Evolutionary conservation across 2,329 filamentous ascomycete species (phyloP).

Genomic region (Fusarium sacchari): DNA sequence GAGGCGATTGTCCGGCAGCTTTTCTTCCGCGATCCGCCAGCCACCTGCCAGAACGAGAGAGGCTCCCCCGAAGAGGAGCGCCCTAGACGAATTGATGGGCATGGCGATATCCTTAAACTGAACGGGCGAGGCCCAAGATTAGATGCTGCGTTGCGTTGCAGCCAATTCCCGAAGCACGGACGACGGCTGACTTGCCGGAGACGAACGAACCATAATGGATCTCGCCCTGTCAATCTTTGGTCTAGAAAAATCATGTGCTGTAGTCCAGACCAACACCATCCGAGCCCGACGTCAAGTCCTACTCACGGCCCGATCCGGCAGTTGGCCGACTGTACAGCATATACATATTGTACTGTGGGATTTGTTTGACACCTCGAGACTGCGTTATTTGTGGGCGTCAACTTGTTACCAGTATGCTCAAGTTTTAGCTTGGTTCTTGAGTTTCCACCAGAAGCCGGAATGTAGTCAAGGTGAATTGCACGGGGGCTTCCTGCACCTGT

Average conservation of each 20-base stretch:
- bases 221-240: conserved; percentile 2
- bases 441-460: not conserved
- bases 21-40: not conserved
- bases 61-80: conserved; percentile 1
- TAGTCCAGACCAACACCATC: not conserved
- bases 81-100: not conserved
- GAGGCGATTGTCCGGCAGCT: conserved; percentile 8
- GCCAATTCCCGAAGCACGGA: conserved; percentile 2
- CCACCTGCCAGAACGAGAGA: conserved; percentile 28
- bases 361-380: not conserved
- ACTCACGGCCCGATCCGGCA: conserved; percentile 22
- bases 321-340: not conserved
- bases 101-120: not conserved
- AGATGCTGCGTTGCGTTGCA: conserved; percentile 3
- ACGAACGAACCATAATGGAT: not conserved
- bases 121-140: not conserved
- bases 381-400: not conserved
- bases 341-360: not conserved
- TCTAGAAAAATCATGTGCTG: not conserved
- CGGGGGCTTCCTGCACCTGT: not conserved
- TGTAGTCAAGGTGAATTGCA: not conserved
- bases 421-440: not conserved
- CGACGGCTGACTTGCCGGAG: not conserved
- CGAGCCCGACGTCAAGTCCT: not conserved
- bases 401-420: not conserved